Evolutionary conservation across 768 basidiomycete genomes (phyloP), one percentile per base, ranked within the genome.

Genomic region (Lentinula boryana): DNA sequence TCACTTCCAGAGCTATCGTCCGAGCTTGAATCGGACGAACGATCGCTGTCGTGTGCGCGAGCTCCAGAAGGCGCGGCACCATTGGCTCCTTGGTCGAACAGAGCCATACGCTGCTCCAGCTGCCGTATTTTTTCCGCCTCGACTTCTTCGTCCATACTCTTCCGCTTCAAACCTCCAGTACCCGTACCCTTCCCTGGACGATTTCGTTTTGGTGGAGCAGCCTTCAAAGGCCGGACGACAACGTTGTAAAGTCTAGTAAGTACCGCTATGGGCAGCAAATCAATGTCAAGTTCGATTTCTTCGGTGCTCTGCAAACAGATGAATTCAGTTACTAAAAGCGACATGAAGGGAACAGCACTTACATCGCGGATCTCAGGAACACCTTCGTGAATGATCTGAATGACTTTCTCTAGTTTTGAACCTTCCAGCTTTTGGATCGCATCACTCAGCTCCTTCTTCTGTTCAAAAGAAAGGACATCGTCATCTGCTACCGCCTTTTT

Each of bases 221-320:
- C 84, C 33, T 86, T 85, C 62, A 87, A 71, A 0, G 92, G 92
- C 9, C 90, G 86, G 60, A 96, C 80, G 65, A 98, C 96, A 69
- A 92, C 94, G 75, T 96, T 95, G 79, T 98, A 99, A 32, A 99
- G 82, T 75, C 93, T 93, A 57, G 90, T 89, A 57, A 98, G 84
- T 49, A 97, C 95, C 33, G 83, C 73, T 6, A 91, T 80, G 53
- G 97, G 95, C 35, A 99, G 79, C 43, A 86, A 78, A 69, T 98
- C 97, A 69, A 99, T 98, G 74, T 99, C 97, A 46, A 99, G 84
- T 73, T 99, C 97, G 68, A 99, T 98, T 77, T 99, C 97, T 74
- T 98, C 94, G 50, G 89, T 91, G 73, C 92, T 94, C 92, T 94
- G 77, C 63, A 62, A 51, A 32, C 53, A 46, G 27, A 40, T 31